phyloP scores from a whole-genome alignment of 148 eudicot genomes.

The Chenopodium berlandieri region DNA sequence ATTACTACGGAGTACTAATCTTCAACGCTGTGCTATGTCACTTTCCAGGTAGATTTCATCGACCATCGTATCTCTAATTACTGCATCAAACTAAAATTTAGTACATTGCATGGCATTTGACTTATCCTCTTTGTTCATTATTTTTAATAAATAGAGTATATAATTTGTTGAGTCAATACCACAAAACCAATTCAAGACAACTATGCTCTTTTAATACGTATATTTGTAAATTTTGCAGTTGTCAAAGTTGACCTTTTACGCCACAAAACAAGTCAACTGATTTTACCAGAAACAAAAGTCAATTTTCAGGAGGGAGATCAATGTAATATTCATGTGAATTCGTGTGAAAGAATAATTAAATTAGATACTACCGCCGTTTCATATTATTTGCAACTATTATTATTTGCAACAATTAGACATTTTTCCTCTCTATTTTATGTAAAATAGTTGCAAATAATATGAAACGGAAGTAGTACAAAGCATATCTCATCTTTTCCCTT shows the following conservation, averaged over 20 bases:
- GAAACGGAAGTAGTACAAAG: too few species aligned
- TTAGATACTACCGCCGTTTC: too few species aligned
- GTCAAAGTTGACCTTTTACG: neutral
- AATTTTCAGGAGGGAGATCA: neutral
- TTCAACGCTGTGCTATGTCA: neutral
- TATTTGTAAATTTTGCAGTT: neutral
- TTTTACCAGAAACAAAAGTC: neutral
- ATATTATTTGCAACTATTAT: too few species aligned
- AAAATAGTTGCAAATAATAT: too few species aligned
- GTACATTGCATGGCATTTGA: neutral
- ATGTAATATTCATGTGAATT: too few species aligned
- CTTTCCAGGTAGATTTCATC: conserved; percentile 9
- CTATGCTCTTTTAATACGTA: neutral
- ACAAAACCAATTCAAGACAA: conserved; percentile 6
- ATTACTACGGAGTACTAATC: too few species aligned
- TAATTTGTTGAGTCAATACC: neutral
- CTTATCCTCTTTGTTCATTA: neutral
- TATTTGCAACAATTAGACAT: too few species aligned
- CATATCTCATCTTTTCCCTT: too few species aligned
- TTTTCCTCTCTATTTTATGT: too few species aligned
- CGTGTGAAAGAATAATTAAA: too few species aligned
- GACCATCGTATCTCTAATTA: neutral
- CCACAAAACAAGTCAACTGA: neutral
- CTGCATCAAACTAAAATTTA: neutral
- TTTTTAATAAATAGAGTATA: too few species aligned